Conservation (phyloP, 73 alveolate genomes). For the Stentor coeruleus region DNA sequence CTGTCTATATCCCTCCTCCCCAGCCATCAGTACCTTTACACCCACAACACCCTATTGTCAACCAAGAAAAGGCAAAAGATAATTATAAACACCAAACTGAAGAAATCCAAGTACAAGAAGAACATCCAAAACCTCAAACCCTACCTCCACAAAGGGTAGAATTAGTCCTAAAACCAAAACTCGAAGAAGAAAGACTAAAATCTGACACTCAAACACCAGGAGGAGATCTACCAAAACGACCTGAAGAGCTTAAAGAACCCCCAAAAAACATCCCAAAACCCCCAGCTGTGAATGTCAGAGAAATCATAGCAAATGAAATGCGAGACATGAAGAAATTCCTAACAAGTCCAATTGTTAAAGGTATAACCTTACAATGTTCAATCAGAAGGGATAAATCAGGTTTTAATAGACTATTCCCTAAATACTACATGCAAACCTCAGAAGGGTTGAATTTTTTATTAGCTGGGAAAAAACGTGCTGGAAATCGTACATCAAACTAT, state of each 20-base stretch:
- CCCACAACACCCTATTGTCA: not conserved
- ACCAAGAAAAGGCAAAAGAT: not conserved
- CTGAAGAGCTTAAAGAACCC: not conserved
- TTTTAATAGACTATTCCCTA: conserved; percentile 67
- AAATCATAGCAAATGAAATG: conserved; percentile 17
- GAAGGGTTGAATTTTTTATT: conserved; percentile 76
- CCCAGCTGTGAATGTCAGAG: conserved; percentile 10
- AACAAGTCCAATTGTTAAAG: conserved; percentile 41
- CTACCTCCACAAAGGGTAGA: not conserved
- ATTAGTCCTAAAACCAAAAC: too few relatives aligned
- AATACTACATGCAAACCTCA: conserved; percentile 66
- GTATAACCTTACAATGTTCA: conserved; percentile 63
- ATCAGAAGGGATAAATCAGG: conserved; percentile 76
- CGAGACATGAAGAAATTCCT: conserved; percentile 47
- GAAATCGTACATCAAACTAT: conserved; percentile 71
- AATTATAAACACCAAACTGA: not conserved
- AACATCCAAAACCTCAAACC: not conserved
- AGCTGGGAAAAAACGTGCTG: conserved; percentile 77
- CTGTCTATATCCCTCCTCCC: not conserved
- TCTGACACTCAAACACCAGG: not conserved
- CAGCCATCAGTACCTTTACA: not conserved
- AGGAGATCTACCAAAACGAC: not conserved
- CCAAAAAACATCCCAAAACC: too few relatives aligned
- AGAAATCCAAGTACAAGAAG: not conserved
- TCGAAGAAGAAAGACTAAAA: too few relatives aligned